Evolutionary conservation across 768 basidiomycete species (phyloP), one percentile per base, ranked within the genome.

Genomic region (Tricholoma furcatifolium): DNA sequence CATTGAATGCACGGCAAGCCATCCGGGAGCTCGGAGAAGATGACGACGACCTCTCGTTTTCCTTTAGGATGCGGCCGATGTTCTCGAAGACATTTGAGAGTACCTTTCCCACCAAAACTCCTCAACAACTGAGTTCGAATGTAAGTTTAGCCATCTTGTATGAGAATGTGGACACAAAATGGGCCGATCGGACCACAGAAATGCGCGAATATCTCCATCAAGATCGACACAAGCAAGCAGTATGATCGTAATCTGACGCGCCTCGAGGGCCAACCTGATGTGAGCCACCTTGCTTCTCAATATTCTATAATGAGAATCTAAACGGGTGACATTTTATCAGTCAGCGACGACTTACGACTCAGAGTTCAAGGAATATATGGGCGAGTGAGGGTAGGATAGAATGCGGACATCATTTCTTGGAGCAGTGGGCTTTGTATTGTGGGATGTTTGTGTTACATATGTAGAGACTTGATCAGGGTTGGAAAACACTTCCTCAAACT

Each of bases 181-280:
- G 34, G 45, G 20, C 47, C 56, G 30, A 53, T 51, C 48, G 35
- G 45, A 40, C 51, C 31, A 31, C 47, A 78, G 74, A 68, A 65
- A 57, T 74, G 74, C 41, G 74, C 76, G 45, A 79, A 79, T 55
- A 81, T 85, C 57, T 80, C 83, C 31, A 84, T 86, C 68, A 81
- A 82, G 67, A 80, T 85, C 51, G 80, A 85, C 62, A 84, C 83
- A 7, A 82, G 74, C 36, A 74, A 81, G 24, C 83, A 84, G 51
- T 73, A 70, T 43, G 63, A 69, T 43, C 73, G 66, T 31, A 81
- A 82, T 46, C 57, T 53, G 38, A 57, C 51, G 14, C 40, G 51
- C 44, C 53, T 51, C 38, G 58, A 57, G 46, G 51, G 48, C 47
- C 54, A 59, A 46, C 60, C 58, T 20, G 58, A 59, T 55, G 60